Base-by-base conservation (phyloP, 2,329 filamentous ascomycete species). In the Aspergillus versicolor region DNA sequence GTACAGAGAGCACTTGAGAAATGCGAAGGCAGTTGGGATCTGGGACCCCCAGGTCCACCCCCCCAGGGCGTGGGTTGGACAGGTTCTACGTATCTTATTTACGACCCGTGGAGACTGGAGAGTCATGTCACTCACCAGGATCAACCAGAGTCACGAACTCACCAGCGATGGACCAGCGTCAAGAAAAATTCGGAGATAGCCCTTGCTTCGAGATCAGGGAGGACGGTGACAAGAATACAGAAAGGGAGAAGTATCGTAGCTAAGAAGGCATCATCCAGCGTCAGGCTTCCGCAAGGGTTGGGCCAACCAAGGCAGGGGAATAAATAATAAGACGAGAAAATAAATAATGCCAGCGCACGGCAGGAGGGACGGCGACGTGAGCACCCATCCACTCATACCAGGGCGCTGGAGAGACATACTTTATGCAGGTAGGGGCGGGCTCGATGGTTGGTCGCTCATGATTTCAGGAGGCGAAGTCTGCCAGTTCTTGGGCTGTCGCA, bases 401-500 rank as follows among this genome's bases (percentile, higher is more conserved):
- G 38, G 42, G 45, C 37, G 38, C 32, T 54, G 47, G 48, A 42
- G 41, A 43, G 44, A 53, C 53, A 57, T 57, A 52, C 49, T 52
- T 53, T 52, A 43, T 53, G 55, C 58, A 52, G 42, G 60, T 49
- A 58, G 34, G 46, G 56, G 52, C 48, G 52, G 54, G 54, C 8
- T 19, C n/a, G 45, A 41, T 63, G 61, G 61, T 61, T 63, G 61
- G 61, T 51, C 44, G 50, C 57, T 54, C 57, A 58, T 60, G 44
- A 58, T 61, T 60, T 60, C 51, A 62, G 59, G 61, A 63, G 61
- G 61, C 61, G 57, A 63, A 63, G 60, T 58, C 54, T 54, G 54
- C 34, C 21, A 42, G 52, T 54, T 54, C 44, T 54, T 54, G 52
- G 48, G 48, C 38, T 51, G 15, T 51, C 38, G 38, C 21, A 32